Base-by-base conservation (phyloP, 2,329 filamentous ascomycete genomes). In the Rutstroemia sp. region DNA sequence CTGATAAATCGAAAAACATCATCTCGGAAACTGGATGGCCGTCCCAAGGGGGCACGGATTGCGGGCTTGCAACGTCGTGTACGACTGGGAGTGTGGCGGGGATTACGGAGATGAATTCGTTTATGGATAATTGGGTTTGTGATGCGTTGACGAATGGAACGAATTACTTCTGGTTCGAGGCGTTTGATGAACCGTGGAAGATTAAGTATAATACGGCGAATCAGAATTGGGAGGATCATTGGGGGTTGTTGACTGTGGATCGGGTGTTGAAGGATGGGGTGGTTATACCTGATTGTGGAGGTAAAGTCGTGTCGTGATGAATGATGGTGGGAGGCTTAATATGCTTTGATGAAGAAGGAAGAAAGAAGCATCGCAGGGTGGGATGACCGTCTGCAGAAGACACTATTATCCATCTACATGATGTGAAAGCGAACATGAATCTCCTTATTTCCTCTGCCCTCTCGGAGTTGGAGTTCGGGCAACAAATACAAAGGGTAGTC, bases 151-250 rank as follows among this genome's bases (percentile, higher is more conserved):
- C 75, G 23, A 95, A 96, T 66, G 87, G 86, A 47, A 96, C 91
- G 1, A 84, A 95, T 63, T 97, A 95, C 71, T 96, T 96, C 69
- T 97, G 92, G 92, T 96, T 97, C 70, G 89, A 92, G 69, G 90
- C 91, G 9, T 97, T 96, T 69, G 92, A 97, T 69, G 92, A 97
- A 77, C 91, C 91, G 2, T 97, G 92, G 92, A 96, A 97, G 75
- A 76, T 87, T 55, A 68, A 72, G 17, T 96, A 84, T 73, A 87
- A 96, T 70, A 76, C 75, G 5, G 49, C 72, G 57, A 75, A 78
- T 42, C 77, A 92, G 74, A 78, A 88, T 52, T 96, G 92, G 92
- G 92, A 97, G 75, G 89, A 95, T 69, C 88, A 96, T 70, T 96
- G 92, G 92, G 92, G 94, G 9, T 74, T 97, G 14, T 85, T 97